These are phyloP conservation scores for Aspergillus coremiiformis DNA, from an alignment of 495 filamentous ascomycete species.

Conservation along the genomic window DNA sequence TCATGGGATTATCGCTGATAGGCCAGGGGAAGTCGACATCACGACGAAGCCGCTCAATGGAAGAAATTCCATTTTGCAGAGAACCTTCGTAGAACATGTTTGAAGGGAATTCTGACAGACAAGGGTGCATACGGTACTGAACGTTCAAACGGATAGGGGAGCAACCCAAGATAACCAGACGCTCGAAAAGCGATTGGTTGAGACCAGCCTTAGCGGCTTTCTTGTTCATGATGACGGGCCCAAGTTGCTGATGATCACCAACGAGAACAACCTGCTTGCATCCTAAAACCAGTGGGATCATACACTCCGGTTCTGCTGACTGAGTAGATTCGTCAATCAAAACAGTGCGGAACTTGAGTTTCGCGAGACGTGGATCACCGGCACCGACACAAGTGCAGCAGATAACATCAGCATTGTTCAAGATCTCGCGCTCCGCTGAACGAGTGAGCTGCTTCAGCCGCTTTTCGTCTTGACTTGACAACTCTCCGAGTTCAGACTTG, in stretches of 20 bases:
- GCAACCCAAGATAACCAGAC: conserved; percentile 87
- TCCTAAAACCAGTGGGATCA: conserved; percentile 95
- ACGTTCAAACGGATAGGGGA: conserved; percentile 91
- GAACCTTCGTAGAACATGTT: conserved; percentile 99
- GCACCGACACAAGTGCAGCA: conserved; percentile 99
- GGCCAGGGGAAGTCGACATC: conserved; percentile 99
- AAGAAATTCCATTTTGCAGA: conserved; percentile 93
- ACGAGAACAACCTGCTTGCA: conserved; percentile 98
- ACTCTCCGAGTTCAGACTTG: conserved; percentile 83
- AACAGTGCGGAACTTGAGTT: conserved; percentile 96
- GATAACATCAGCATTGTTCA: conserved; percentile 94
- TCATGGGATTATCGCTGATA: conserved; percentile 90
- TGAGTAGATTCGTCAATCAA: conserved; percentile 98
- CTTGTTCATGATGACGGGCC: conserved; percentile 99
- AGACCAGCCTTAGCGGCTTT: conserved; percentile 96
- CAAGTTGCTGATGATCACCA: conserved; percentile 96
- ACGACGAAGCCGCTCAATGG: conserved; percentile 74
- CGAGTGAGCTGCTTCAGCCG: conserved; percentile 93
- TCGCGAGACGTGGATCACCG: conserved; percentile 87
- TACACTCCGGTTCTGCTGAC: conserved; percentile 97
- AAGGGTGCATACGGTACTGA: conserved; percentile 99
- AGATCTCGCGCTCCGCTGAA: conserved; percentile 88
- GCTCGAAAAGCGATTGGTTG: conserved; percentile 96
- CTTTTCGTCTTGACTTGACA: conserved; percentile 96
- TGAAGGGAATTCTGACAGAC: conserved; percentile 94